Conservation (phyloP, 306 rosid species). For the Sesbania bispinosa region DNA sequence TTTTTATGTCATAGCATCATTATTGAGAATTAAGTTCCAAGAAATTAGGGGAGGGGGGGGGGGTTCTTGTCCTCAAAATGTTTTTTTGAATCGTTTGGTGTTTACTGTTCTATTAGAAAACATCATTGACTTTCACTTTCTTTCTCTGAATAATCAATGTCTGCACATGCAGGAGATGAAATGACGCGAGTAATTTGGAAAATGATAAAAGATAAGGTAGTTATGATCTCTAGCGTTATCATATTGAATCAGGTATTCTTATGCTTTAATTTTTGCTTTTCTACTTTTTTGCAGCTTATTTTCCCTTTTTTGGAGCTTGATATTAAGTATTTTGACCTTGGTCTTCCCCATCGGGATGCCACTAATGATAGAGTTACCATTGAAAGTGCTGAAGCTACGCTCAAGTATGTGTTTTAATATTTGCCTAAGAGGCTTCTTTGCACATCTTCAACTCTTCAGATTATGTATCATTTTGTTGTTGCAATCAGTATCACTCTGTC, state of each 20-base stretch:
- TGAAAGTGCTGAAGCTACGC: constrained; percentile 61
- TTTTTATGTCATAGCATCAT: neutral
- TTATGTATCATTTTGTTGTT: neutral
- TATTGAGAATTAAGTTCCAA: constrained; percentile 10
- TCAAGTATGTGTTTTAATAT: constrained; percentile 33
- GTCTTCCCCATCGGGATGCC: constrained; percentile 52
- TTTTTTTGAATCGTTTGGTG: neutral
- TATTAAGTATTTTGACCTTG: constrained; percentile 54
- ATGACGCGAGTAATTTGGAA: constrained; percentile 56
- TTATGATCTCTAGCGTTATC: constrained; percentile 10
- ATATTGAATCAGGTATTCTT: neutral
- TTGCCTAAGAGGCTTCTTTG: neutral
- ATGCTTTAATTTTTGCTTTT: neutral
- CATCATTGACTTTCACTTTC: neutral
- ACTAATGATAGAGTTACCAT: constrained; percentile 52
- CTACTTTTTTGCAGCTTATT: constrained; percentile 42
- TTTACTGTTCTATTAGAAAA: neutral
- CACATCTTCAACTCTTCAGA: neutral
- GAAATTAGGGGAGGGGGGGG: too few species aligned
- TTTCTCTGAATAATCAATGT: constrained; percentile 3
- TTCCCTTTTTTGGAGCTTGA: constrained; percentile 45
- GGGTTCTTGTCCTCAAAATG: neutral
- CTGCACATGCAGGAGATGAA: constrained; percentile 44
- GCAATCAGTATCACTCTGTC: neutral
- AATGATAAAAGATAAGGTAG: constrained; percentile 50